Evolutionary conservation across 768 basidiomycete species (phyloP).

Genomic region (Auricularia sp.): DNA sequence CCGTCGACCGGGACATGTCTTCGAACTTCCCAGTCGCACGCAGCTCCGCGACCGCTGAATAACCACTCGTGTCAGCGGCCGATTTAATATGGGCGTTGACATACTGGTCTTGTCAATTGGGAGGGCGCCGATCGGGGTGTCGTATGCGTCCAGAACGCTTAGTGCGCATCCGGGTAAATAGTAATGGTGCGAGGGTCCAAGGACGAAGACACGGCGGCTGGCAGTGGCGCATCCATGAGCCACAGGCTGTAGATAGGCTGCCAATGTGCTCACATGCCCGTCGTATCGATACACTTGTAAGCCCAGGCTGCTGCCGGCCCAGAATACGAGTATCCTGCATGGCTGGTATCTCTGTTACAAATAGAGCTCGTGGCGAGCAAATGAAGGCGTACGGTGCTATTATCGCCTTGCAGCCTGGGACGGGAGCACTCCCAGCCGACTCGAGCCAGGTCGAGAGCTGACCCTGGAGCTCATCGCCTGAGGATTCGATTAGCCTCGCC

Average conservation of each 20-base stretch:
- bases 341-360: slow-evolving; percentile 35
- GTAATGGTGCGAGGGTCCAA: slow-evolving; percentile 92
- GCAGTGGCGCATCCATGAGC: neutral
- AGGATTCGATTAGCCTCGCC: neutral
- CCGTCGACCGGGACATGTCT: slow-evolving; percentile 51
- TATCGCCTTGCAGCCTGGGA: slow-evolving; percentile 69
- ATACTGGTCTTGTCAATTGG: slow-evolving; percentile 70
- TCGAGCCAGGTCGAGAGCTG: slow-evolving; percentile 59
- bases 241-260: no score
- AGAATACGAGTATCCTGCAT: slow-evolving; percentile 93
- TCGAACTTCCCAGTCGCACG: slow-evolving; percentile 57
- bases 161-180: slow-evolving; percentile 83
- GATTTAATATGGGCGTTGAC: slow-evolving; percentile 17
- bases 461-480: slow-evolving; percentile 46
- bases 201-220: slow-evolving; percentile 86
- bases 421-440: slow-evolving; percentile 38
- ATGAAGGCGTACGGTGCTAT: slow-evolving; percentile 66
- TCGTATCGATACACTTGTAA: slow-evolving; percentile 77
- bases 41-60: slow-evolving; percentile 56
- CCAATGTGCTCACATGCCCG: slow-evolving; percentile 53
- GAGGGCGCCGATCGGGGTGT: slow-evolving; percentile 77
- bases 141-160: slow-evolving; percentile 64
- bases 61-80: no score
- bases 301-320: slow-evolving; percentile 94
- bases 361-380: no score